Base-by-base conservation (phyloP, 805 yeast species). In the Candida endomychidarum region DNA sequence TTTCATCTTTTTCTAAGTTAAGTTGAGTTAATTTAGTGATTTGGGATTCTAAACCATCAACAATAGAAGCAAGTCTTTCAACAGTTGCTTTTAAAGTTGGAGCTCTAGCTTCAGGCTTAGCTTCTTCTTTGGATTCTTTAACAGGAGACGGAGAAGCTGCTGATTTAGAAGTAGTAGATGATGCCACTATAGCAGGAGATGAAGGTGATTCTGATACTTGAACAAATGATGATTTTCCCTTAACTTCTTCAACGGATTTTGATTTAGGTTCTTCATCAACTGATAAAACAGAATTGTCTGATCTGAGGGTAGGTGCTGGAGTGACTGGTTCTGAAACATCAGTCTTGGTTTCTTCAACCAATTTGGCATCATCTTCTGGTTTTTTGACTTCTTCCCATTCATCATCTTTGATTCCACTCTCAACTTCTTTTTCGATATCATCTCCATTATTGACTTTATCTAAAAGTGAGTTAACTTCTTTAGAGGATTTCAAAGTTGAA, bases 1-100 rank as follows among this genome's bases (percentile, higher is more conserved):
- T 78, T 29, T 67, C 80, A 53, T 85, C 91, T 54, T 83, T 85
- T 23, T 77, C 83, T n/a, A 72, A 47, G 40, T 78, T 81, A 3
- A 81, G 67, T 12, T 69, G 65, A 7, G 72, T 65, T 42, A 86
- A 66, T 40, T 61, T 70, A 8, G 67, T 52, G 32, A 86, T 74
- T 31, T 80, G 77, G 0, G 62, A 40, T 56, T 85, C 89, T 34
- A 86, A 68, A 20, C 71, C 65, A 2, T 67, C 64, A 15, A 83
- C 88, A 23, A 86, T 60, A 2, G 63, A 43, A 4, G 84, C 78
- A 40, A 86, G 66, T 47, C 75, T 81, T 48, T 83, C 91, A 22
- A 85, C 81, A 1, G 88, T 79, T 8, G 78, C 83, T 52, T 83
- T 83, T 44, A 86, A 68, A 0, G 89, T 84, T 22, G 84, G 72